Evolutionary conservation across 352 stramenopile genomes (phyloP).

Genomic region (Thraustochytrium striatum): DNA sequence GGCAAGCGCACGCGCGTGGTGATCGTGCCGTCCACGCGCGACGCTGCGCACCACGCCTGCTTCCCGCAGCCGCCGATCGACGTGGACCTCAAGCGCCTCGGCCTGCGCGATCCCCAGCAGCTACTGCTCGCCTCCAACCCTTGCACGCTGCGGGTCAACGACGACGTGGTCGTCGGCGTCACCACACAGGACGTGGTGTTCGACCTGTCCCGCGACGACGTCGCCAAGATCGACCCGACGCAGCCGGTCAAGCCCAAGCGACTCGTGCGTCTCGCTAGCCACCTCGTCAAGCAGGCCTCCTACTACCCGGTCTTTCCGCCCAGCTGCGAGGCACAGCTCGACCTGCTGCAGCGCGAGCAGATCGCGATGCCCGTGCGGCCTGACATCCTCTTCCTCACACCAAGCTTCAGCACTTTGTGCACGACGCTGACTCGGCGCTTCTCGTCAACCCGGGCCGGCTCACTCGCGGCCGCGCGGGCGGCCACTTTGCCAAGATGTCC

Average conservation of each 20-base stretch:
- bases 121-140: constrained; percentile 92
- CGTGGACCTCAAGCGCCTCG: neutral
- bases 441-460: constrained; percentile 62
- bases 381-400: constrained; percentile 91
- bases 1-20: constrained; percentile 73
- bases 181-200: constrained; percentile 85
- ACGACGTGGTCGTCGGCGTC: constrained; percentile 82
- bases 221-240: constrained; percentile 55
- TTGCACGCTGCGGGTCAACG: constrained; percentile 81
- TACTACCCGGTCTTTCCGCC: constrained; percentile 73
- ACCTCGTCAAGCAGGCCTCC: constrained; percentile 69
- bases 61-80: constrained; percentile 86
- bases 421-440: constrained; percentile 79
- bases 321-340: constrained; percentile 66
- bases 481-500: constrained; percentile 2
- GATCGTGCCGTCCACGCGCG: constrained; percentile 87
- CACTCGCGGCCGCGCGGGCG: constrained; percentile 20
- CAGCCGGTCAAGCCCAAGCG: constrained; percentile 52
- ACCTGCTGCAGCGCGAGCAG: constrained; percentile 82
- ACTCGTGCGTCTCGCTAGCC: constrained; percentile 63
- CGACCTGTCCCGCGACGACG: constrained; percentile 67
- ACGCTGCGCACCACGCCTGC: constrained; percentile 80
- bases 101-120: constrained; percentile 61
- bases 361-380: constrained; percentile 83
- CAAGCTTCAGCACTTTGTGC: constrained; percentile 69